Conservation (phyloP, 495 filamentous ascomycete species). For the Amphirosellinia nigrospora region DNA sequence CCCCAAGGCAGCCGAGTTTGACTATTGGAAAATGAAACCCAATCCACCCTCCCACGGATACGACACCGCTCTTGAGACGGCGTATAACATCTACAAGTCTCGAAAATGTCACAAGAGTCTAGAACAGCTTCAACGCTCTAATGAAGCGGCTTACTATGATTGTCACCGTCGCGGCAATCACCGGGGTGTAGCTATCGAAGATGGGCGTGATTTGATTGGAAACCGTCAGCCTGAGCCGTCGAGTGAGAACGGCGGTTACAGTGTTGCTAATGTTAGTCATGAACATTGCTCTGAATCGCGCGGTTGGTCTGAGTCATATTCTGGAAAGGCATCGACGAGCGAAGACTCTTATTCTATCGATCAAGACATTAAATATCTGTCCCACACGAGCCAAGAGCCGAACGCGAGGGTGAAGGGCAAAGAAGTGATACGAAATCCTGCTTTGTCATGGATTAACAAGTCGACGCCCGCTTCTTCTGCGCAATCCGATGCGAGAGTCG, state of each 20-base stretch:
- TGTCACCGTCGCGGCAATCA: not conserved
- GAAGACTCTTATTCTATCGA: not conserved
- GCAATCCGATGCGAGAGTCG: not conserved
- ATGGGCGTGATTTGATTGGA: not conserved
- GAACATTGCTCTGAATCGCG: not conserved
- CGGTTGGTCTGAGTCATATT: not conserved
- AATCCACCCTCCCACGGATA: not conserved
- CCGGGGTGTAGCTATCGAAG: not conserved
- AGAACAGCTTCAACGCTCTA: conserved; percentile 9
- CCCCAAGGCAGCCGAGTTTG: not conserved
- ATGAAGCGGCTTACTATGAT: conserved; percentile 9
- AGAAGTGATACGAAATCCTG: not conserved
- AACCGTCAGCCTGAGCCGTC: not conserved
- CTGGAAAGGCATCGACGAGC: not conserved
- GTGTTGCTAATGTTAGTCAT: not conserved
- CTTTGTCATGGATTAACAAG: not conserved
- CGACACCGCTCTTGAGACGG: not conserved
- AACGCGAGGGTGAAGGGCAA: not conserved
- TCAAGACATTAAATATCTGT: not conserved
- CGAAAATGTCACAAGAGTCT: not conserved
- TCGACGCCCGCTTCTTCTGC: not conserved
- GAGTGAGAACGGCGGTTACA: not conserved
- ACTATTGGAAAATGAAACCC: not conserved
- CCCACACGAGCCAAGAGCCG: not conserved
- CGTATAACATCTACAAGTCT: not conserved